Evolutionary conservation across 805 yeast species (phyloP), one percentile per base, ranked within the genome.

Genomic region (Metschnikowia proteae): DNA sequence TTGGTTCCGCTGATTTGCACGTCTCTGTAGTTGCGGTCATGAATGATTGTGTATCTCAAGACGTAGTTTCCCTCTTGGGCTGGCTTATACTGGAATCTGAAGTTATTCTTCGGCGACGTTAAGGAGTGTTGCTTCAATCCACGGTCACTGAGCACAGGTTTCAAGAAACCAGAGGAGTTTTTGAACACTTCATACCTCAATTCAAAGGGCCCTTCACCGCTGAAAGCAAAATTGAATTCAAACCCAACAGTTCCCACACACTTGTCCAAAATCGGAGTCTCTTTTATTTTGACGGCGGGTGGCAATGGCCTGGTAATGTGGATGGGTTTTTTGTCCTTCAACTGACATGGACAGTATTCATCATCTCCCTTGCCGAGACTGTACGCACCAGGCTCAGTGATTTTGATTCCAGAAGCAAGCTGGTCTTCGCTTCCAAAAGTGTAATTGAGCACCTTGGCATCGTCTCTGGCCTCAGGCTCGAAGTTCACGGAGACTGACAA

Each of bases 161-260:
- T 62, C 13, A 70, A 49, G 3, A 62, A 47, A 0, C 72, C 70
- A 36, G 67, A 56, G 3, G 59, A 50, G 55, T 69, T 56, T 48
- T 80, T 79, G 58, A 80, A 86, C 10, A 84, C 81, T 38, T 78
- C 75, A 51, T 84, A 83, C 36, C 74, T 77, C 25, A 89, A 74
- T 47, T 75, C 76, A 68, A 86, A 94, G 1, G 98, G 97, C 0
- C 96, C 86, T 28, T 83, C 79, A 13, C 99, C 98, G 4, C 78
- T 70, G 45, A 85, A 73, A 0, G 76, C 66, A 49, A 91, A 73
- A 44, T 84, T 87, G 50, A 90, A 81, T 25, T 72, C 71, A 56
- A 74, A 80, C 0, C 97, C 99, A 6, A 89, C 83, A 39, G 90
- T 88, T 0, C 99, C 99, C 29, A 94, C 86, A 70, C 99, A 94